These are phyloP conservation scores for Tetrapisispora namnaoensis DNA, from an alignment of 805 yeast genomes.

Conservation along the genomic window DNA sequence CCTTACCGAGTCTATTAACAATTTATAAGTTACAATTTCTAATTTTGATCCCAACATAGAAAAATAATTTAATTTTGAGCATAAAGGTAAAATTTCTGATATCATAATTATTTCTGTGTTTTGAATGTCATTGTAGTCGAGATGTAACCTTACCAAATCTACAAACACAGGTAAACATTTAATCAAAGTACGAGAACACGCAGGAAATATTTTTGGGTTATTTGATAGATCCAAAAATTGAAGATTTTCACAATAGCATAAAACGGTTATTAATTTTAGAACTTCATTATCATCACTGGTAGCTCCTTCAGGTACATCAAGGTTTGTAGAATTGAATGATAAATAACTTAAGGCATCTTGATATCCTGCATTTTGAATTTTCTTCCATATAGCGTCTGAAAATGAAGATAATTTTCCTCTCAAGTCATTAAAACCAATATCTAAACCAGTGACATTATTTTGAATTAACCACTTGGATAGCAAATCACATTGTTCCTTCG, in stretches of 20 bases:
- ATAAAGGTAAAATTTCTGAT: constrained; percentile 63
- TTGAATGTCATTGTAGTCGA: constrained; percentile 59
- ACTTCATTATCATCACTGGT: constrained; percentile 27
- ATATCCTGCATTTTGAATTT: constrained; percentile 16
- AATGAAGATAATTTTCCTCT: constrained; percentile 29
- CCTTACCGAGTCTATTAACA: constrained; percentile 58
- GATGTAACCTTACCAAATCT: constrained; percentile 51
- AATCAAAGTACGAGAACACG: constrained; percentile 41
- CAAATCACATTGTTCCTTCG: constrained; percentile 44
- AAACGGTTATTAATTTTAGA: constrained; percentile 34
- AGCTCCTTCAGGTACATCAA: constrained; percentile 38
- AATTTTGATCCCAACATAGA: constrained; percentile 61
- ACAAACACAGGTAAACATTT: constrained; percentile 64
- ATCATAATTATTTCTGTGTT: constrained; percentile 48
- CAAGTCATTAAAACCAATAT: constrained; percentile 74
- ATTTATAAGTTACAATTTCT: constrained; percentile 50
- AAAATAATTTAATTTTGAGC: constrained; percentile 52
- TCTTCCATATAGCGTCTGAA: constrained; percentile 17
- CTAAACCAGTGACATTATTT: constrained; percentile 53
- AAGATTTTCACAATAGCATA: constrained; percentile 48
- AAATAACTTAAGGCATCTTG: constrained; percentile 35
- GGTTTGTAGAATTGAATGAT: constrained; percentile 59
- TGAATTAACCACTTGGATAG: constrained; percentile 50
- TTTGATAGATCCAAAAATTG: constrained; percentile 70
- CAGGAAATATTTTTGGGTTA: constrained; percentile 62